Percentiles rank a stretch among this genome's conserved stretches.
phyloP scores from a whole-genome alignment of 768 basidiomycete species.

The Lactifluus pinguis region DNA sequence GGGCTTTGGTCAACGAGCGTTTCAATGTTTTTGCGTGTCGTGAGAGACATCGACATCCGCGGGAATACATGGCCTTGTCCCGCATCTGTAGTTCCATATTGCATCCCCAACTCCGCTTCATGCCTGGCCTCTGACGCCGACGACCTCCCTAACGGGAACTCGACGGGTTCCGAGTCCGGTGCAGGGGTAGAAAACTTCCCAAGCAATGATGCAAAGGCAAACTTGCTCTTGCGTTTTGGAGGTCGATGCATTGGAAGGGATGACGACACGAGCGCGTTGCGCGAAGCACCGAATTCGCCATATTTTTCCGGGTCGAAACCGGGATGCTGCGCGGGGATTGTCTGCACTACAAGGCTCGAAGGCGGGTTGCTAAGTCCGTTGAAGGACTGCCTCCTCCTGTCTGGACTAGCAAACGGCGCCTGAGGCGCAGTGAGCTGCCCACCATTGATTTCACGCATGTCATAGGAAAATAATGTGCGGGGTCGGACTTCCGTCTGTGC shows the following conservation, averaged over 20 bases:
- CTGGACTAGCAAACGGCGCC: constrained; percentile 49
- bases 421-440: constrained; percentile 51
- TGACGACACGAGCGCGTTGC: constrained; percentile 40
- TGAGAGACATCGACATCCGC: constrained; percentile 44
- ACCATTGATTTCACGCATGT: constrained; percentile 43
- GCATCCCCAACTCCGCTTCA: constrained; percentile 40
- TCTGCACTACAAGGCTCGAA: constrained; percentile 45
- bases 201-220: constrained; percentile 59
- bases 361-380: constrained; percentile 48
- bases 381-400: constrained; percentile 68
- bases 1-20: constrained; percentile 77
- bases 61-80: constrained; percentile 30
- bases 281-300: constrained; percentile 66
- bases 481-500: constrained; percentile 40
- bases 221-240: constrained; percentile 63
- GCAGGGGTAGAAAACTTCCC: constrained; percentile 34
- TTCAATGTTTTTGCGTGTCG: constrained; percentile 63
- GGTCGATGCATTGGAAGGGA: constrained; percentile 14
- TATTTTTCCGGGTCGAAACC: constrained; percentile 33
- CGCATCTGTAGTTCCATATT: constrained; percentile 35
- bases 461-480: constrained; percentile 56
- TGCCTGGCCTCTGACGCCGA: constrained; percentile 30
- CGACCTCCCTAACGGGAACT: constrained; percentile 22
- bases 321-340: constrained; percentile 28
- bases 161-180: constrained; percentile 14